A percentile compares a stretch with the other conserved stretches of the same genome.
These are phyloP conservation scores for Tuber umbilicatum DNA, from an alignment of 495 filamentous ascomycete species.

Conservation along the genomic window DNA sequence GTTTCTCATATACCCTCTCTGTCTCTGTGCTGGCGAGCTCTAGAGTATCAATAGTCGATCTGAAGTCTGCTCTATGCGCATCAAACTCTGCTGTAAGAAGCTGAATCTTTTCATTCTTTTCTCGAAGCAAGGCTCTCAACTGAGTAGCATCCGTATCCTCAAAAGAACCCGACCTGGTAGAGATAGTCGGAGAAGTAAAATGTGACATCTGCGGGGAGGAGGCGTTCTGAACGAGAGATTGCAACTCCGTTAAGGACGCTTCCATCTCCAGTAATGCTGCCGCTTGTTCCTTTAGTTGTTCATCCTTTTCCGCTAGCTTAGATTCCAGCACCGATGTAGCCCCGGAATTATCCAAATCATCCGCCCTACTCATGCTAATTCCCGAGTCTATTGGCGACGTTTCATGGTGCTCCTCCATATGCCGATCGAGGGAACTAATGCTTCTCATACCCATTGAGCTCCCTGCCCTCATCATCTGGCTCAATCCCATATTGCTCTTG, in stretches of 20 bases:
- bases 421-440: conserved; percentile 32
- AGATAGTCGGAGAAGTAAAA: not conserved
- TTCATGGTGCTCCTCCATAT: conserved; percentile 44
- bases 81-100: conserved; percentile 93
- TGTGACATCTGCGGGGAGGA: conserved; percentile 38
- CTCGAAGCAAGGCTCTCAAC: conserved; percentile 72
- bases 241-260: conserved; percentile 64
- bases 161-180: conserved; percentile 41
- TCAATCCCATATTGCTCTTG: conserved; percentile 22
- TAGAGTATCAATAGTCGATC: conserved; percentile 91
- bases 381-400: conserved; percentile 51
- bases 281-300: conserved; percentile 79
- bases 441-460: conserved; percentile 39
- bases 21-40: conserved; percentile 96
- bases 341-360: conserved; percentile 52
- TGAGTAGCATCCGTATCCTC: conserved; percentile 72
- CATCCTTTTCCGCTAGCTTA: conserved; percentile 76
- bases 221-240: conserved; percentile 57
- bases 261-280: conserved; percentile 79
- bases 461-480: conserved; percentile 27
- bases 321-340: conserved; percentile 60
- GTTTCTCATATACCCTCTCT: conserved; percentile 92
- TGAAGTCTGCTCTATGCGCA: conserved; percentile 87
- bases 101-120: conserved; percentile 94
- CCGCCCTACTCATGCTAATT: conserved; percentile 49